phyloP scores from a whole-genome alignment of 2,329 filamentous ascomycete species.

The Apiospora hydei region DNA sequence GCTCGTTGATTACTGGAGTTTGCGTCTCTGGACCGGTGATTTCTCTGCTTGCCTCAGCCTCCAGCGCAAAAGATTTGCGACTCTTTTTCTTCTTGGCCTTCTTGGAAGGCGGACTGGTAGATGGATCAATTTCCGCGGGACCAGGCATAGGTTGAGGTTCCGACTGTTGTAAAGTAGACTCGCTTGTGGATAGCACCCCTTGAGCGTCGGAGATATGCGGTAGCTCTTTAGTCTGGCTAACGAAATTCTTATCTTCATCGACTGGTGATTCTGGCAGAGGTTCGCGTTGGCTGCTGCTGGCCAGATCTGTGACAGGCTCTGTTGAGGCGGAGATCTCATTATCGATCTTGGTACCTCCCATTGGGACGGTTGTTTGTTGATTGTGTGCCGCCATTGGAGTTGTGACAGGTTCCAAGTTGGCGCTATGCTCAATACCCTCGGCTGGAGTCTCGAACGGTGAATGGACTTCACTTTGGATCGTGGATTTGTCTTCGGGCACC shows the following conservation, averaged over 20 bases:
- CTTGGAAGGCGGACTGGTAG: slow-evolving; percentile 26
- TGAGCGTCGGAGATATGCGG: not conserved
- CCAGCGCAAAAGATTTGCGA: slow-evolving; percentile 30
- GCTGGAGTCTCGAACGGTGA: not conserved
- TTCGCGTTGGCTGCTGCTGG: not conserved
- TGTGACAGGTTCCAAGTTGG: not conserved
- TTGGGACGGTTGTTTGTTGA: not conserved
- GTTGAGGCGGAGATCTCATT: not conserved
- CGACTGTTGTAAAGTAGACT: not conserved
- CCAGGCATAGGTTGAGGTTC: not conserved
- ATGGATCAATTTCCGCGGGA: not conserved
- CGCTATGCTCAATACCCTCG: not conserved
- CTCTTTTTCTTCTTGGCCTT: slow-evolving; percentile 35
- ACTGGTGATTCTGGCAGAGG: not conserved
- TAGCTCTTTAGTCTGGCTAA: not conserved
- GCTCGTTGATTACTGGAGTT: slow-evolving; percentile 26
- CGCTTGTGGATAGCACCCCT: not conserved
- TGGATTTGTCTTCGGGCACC: not conserved
- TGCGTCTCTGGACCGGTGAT: not conserved
- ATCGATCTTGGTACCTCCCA: not conserved
- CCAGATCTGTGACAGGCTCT: not conserved
- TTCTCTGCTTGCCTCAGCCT: slow-evolving; percentile 24
- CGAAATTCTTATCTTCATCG: not conserved
- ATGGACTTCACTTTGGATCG: not conserved
- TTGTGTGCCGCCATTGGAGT: no score